These are phyloP conservation scores for Cyclocybe aegerita DNA, from an alignment of 768 basidiomycete species.

Conservation along the genomic window DNA sequence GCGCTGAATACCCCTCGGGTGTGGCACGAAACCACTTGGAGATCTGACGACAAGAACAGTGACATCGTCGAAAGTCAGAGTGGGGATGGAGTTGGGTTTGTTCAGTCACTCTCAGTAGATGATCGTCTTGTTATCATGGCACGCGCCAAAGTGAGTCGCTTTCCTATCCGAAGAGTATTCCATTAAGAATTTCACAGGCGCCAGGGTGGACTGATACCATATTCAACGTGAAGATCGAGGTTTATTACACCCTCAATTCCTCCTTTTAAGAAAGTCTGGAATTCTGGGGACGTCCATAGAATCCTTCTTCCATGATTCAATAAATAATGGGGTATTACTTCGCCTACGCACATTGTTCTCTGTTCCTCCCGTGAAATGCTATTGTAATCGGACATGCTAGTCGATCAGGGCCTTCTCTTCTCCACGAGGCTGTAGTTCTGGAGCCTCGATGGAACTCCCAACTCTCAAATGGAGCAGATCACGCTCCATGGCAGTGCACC, in stretches of 20 bases:
- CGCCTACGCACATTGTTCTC: no score
- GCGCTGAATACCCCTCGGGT: constrained; percentile 1
- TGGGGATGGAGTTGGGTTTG: constrained; percentile 10
- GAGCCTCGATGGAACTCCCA: no score
- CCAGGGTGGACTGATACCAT: constrained; percentile 22
- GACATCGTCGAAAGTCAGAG: constrained; percentile 1
- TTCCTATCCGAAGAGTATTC: neutral
- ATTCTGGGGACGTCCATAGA: no score
- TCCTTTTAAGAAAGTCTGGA: neutral
- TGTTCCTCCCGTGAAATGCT: no score
- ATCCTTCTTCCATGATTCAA: no score
- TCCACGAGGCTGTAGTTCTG: no score
- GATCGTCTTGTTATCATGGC: constrained; percentile 23
- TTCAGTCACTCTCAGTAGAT: constrained; percentile 18
- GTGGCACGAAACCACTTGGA: constrained; percentile 19
- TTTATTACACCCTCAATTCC: constrained; percentile 20
- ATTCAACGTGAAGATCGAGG: constrained; percentile 25
- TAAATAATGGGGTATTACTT: no score
- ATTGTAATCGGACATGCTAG: no score
- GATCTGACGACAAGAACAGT: neutral
- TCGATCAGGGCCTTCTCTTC: no score
- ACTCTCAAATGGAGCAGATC: no score
- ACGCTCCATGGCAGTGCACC: no score
- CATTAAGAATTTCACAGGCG: constrained; percentile 7
- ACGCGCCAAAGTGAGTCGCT: constrained; percentile 17